These are phyloP conservation scores for Chenopodium quinoa DNA, from an alignment of 148 eudicot species.

Conservation along the genomic window DNA sequence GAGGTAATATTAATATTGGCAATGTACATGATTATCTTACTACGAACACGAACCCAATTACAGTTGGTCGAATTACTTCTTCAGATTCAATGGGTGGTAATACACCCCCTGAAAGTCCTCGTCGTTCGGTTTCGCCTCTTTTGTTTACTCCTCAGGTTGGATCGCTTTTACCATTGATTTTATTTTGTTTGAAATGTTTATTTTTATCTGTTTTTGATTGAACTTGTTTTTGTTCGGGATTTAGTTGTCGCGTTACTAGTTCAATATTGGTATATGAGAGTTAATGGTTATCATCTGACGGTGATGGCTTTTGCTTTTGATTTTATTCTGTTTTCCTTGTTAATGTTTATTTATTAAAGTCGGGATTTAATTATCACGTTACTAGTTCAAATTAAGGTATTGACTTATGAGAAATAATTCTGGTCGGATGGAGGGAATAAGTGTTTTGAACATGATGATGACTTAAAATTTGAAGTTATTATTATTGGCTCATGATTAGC, in stretches of 20 bases:
- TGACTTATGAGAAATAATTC: not conserved
- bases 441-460: not conserved
- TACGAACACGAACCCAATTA: not conserved
- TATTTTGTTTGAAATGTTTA: not conserved
- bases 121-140: constrained; percentile 47
- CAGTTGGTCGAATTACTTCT: constrained; percentile 18
- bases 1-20: constrained; percentile 8
- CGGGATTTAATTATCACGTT: not conserved
- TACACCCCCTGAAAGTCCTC: constrained; percentile 48
- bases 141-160: constrained; percentile 66
- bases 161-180: not conserved
- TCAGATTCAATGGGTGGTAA: constrained; percentile 42
- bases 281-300: no score
- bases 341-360: no score
- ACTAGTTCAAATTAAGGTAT: not conserved
- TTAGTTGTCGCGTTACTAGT: not conserved
- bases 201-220: not conserved
- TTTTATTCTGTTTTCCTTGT: no score
- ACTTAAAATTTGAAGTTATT: not conserved
- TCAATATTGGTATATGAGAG: no score
- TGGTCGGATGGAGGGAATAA: not conserved
- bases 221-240: not conserved
- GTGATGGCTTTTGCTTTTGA: no score
- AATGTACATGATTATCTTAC: constrained; percentile 8
- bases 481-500: not conserved